Percentiles rank a stretch among this genome's conserved stretches.
These are phyloP conservation scores for Carex arenaria DNA, from an alignment of 202 grass and related monocot species.

Conservation along the genomic window DNA sequence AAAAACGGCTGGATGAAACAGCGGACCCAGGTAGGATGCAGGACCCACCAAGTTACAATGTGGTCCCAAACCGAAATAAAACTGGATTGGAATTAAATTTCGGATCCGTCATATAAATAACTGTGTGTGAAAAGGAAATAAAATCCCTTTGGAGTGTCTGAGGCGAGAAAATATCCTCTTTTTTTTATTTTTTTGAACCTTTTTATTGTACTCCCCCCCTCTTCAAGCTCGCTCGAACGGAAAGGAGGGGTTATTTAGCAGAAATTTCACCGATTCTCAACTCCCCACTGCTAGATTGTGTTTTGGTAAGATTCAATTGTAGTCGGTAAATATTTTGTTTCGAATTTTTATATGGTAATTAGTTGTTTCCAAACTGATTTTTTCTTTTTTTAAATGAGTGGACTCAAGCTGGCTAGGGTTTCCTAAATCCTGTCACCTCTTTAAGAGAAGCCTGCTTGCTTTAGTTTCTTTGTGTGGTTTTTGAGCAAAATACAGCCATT, in stretches of 20 bases:
- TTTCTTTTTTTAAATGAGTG: not conserved
- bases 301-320: not conserved
- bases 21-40: slow-evolving; percentile 1
- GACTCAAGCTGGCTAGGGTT: slow-evolving; percentile 3
- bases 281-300: not conserved
- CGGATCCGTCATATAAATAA: slow-evolving; percentile 19
- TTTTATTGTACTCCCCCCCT: not conserved
- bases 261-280: not conserved
- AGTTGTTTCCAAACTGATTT: not conserved
- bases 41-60: not conserved
- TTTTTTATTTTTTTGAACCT: not conserved
- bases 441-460: not conserved
- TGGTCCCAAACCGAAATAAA: slow-evolving; percentile 1
- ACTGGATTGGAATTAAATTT: slow-evolving; percentile 17
- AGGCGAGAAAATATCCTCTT: slow-evolving; percentile 16
- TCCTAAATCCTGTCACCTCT: not conserved
- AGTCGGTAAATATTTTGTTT: not conserved
- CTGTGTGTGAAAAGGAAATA: not conserved
- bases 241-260: not conserved
- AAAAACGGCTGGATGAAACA: slow-evolving; percentile 19
- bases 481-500: not conserved
- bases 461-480: not conserved
- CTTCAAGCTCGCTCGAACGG: not conserved
- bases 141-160: slow-evolving; percentile 8
- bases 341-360: not conserved